Percentiles rank a stretch among this genome's conserved stretches.
phyloP scores from a whole-genome alignment of 306 rosid species.

The Casuarina equisetifolia region DNA sequence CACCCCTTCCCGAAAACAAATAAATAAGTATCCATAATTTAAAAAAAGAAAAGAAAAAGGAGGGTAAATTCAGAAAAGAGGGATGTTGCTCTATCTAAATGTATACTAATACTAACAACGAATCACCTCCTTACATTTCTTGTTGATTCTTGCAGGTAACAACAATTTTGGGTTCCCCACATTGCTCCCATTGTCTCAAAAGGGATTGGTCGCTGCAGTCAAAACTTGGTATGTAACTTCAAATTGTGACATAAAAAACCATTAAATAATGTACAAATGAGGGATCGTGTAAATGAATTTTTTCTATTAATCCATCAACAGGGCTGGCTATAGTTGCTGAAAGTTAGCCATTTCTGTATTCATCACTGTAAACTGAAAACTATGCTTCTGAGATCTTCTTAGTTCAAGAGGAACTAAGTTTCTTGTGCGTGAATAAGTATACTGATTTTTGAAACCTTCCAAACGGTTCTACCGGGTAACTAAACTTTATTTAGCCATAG shows the following conservation, averaged over 20 bases:
- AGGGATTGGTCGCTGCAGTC: conserved; percentile 62
- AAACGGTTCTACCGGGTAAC: neutral
- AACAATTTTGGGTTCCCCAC: conserved; percentile 89
- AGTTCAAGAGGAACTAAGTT: neutral
- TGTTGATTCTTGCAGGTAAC: conserved; percentile 85
- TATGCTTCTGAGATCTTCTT: neutral
- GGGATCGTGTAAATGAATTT: neutral
- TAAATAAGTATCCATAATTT: no score
- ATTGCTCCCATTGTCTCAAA: conserved; percentile 83
- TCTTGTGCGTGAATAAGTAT: neutral
- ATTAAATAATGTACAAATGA: neutral
- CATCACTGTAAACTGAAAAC: neutral
- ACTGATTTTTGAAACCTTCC: neutral
- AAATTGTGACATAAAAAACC: neutral
- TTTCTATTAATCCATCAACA: neutral
- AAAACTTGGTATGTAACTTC: conserved; percentile 2
- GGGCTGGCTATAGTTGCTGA: neutral
- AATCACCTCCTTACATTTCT: conserved; percentile 67
- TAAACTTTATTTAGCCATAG: neutral
- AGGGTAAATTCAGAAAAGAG: neutral
- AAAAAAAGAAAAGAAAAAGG: neutral
- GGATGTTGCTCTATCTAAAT: neutral
- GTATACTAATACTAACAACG: conserved; percentile 17
- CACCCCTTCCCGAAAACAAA: neutral
- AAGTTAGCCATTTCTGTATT: neutral